Base-by-base conservation (phyloP, 2,329 filamentous ascomycete genomes). In the Tolypocladium ophioglossoides region DNA sequence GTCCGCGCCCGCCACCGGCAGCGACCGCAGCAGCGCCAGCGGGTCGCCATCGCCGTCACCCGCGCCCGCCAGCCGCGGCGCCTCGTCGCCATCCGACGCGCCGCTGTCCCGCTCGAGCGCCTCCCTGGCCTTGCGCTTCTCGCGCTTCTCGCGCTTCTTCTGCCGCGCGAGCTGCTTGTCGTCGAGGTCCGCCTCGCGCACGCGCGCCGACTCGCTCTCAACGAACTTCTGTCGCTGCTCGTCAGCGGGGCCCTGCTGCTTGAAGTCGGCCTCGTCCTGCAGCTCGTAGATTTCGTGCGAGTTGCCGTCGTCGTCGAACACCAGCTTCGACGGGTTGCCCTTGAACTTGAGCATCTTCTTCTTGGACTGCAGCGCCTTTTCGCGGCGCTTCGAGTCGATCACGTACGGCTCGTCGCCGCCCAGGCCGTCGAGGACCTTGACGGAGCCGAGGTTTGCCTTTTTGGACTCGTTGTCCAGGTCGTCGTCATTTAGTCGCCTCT, bases 311-410 rank as follows among this genome's bases (percentile, higher is more conserved):
- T 96, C 91, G 71, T 97, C 92, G 68, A 92, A 99, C 6, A 96
- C 79, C 9, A 96, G 74, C 68, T 94, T 95, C 41, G 82, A 85
- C 14, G 89, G 87, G 66, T 86, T 87, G 65, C 90, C 89, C 76
- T 91, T 95, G 76, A 89, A 88, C 68, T 95, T 94, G 66, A 90
- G 80, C 60, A 96, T 81, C 71, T 95, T 88, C 78, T 96, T 96
- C 78, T 96, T 97, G 22, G 89, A 95, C 65, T 87, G 87, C 60
- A 97, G 81, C n/a, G 96, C 80, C 74, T 96, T 97, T 72, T 96
- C 92, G 61, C 91, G 86, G 27, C 94, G 89, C 70, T 97, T 95
- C 14, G 91, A 96, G 74, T 99, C 94, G 58, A 99, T 84, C 22
- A 96, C 74, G 47, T 96, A 78, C 2, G 89, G 82, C 32, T 87